Evolutionary conservation across 2,329 filamentous ascomycete species (phyloP), one percentile per base, ranked within the genome.

Genomic region (Ophiostoma montium): DNA sequence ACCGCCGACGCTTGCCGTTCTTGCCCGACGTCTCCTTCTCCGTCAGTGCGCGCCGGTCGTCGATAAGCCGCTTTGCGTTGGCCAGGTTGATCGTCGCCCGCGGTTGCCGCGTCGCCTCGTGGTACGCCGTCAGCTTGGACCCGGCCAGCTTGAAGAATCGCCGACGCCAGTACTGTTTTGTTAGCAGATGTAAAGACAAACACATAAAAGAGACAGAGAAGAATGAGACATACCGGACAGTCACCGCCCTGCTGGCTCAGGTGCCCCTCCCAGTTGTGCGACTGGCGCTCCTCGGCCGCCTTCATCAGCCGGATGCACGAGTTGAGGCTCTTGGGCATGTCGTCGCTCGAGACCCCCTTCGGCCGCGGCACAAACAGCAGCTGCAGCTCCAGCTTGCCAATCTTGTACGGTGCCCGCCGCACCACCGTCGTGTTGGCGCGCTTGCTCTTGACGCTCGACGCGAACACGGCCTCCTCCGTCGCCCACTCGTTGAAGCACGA

Each of bases 311-410:
- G 78, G 57, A 96, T 84, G 64, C 88, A 95, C 39, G 86, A 85
- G 65, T 92, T 94, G 89, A 98, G 95, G 70, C 89, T 95, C 80
- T 96, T 96, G 49, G 92, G 92, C 87, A 98, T 95, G 57, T 96
- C 90, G 15, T 95, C 89, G 55, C 96, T 92, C 46, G 80, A 80
- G 30, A 81, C 75, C 41, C 84, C 84, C 70, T 86, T 90, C 5
- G 92, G 90, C 58, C 89, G 87, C 1, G 92, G 92, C 1, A 98
- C 88, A 60, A 95, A 98, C 13, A 98, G 72, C 9, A 98, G 75
- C 68, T 98, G 92, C 35, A 98, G 71, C 62, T 95, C 86, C 49
- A 98, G 74, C 68, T 95, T 95, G 56, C 89, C 92, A 59, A 98
- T 80, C 66, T 90, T 87, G 70, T 98, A 98, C n/a, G 92, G 92